Conservation (phyloP, 148 eudicot species). For the Chenopodium album region DNA sequence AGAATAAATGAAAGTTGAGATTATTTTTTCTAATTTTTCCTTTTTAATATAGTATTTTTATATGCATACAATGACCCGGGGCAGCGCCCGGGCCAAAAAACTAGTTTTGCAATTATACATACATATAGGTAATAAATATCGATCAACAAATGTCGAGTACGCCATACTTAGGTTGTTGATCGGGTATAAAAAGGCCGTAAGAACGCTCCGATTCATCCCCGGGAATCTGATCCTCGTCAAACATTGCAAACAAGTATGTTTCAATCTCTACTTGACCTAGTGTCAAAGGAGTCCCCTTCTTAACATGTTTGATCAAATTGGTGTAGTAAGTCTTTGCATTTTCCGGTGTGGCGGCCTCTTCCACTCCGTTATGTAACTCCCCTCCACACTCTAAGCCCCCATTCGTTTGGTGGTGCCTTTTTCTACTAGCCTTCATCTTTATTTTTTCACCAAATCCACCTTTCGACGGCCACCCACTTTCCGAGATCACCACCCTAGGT, state of each 20-base stretch:
- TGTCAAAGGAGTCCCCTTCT: conserved; percentile 34
- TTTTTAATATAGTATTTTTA: too few species aligned
- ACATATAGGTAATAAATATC: too few species aligned
- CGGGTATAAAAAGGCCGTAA: conserved; percentile 33
- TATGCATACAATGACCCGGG: too few species aligned
- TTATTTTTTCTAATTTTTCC: too few species aligned
- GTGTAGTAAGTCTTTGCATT: conserved; percentile 35
- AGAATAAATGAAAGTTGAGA: too few species aligned
- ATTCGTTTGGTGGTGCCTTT: neutral
- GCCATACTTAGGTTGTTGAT: conserved; percentile 30
- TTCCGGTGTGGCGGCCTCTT: neutral
- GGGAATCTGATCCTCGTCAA: conserved; percentile 32
- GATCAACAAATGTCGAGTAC: conserved; percentile 9
- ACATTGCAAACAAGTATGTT: conserved; percentile 31
- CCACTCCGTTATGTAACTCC: conserved; percentile 15
- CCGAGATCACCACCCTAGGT: neutral
- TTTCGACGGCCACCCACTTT: neutral
- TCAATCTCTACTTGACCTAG: conserved; percentile 24
- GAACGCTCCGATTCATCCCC: conserved; percentile 21
- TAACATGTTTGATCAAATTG: conserved; percentile 36
- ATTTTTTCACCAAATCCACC: neutral
- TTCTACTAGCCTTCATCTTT: neutral
- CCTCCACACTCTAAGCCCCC: conserved; percentile 19
- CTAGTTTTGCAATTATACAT: too few species aligned
- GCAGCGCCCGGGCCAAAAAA: too few species aligned